Evolutionary conservation across 2,329 filamentous ascomycete species (phyloP), one percentile per base, ranked within the genome.

Genomic region (Pyrenochaeta sp.): DNA sequence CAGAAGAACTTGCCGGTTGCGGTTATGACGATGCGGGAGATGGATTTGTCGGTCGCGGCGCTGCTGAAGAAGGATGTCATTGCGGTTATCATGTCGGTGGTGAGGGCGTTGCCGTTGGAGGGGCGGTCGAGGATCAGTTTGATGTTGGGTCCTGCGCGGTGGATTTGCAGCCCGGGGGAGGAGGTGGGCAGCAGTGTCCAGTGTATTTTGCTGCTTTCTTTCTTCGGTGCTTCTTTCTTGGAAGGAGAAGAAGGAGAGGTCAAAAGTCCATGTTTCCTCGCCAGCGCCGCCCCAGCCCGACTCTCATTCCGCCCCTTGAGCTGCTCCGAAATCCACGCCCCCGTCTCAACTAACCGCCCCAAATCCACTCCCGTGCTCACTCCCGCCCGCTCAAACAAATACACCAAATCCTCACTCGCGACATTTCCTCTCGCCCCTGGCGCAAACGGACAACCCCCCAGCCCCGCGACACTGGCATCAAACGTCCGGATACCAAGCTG

Each of bases 1-100:
- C 72, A 76, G 47, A 76, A 75, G 52, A 60, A 74, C 32, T 63
- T 69, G 6, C 74, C 73, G 2, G 44, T 51, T 0, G 61, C 71
- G 1, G 60, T 69, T 4, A 77, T 43, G 35, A 69, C 55, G 6
- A 77, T 64, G 2, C 72, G 72, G n/a, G 55, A 63, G 4, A 73
- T 53, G 0, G 56, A 49, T 1, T 41, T 27, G 38, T 74, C 63
- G 0, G 15, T 28, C 4, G 51, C 53, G 5, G 53, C 54, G 1
- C 48, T 26, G 9, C 46, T 41, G 27, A 76, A 69, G 0, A 63
- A 48, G 1, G 44, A 23, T 0, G 63, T 72, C 0, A 76, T 38
- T 5, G 63, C 52, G 0, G 52, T 17, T 9, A 74, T 63, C 72
- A 77, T 75, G 0, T 54, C 6, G 1, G 41, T 43, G 1, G 73